Base-by-base conservation (phyloP, 441 rosid species). In the Corymbia calophylla region DNA sequence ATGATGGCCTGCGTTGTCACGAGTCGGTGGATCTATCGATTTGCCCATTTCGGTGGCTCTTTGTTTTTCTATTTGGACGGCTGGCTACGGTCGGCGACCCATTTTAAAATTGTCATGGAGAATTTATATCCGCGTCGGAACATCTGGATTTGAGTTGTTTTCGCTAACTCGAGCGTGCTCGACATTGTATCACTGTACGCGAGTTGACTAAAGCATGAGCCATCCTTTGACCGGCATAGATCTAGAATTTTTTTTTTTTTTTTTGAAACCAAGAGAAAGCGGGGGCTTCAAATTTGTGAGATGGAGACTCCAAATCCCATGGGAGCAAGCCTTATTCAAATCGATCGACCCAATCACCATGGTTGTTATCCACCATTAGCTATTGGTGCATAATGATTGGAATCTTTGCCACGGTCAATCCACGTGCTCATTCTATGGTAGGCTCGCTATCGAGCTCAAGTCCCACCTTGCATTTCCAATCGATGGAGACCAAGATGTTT, bases 231-330 rank as follows among this genome's bases (percentile, higher is more conserved):
- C 39, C 3, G 11, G 35, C 35, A 8, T 31, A 3, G 1, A 64
- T n/a, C 10, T n/a, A n/a, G 73, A 64, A 0, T 25, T 60, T 64
- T 2, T 4, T 0, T 25, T 60, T 64, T 2, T 4, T n/a, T 54
- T 19, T 55, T 9, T 4, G n/a, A 25, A 16, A 4, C 16, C 1
- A 3, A 31, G 21, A 66, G 39, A 66, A n/a, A 66, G 10, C 6
- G 2, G 10, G 39, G 77, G 77, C 23, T 66, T 66, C 73, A 1
- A n/a, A n/a, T 31, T 4, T 31, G 11, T 17, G 77, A 66, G 39
- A 19, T 0, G 3, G 3, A 31, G 39, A 35, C 12, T 32, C 11
- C 15, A 5, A 70, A 35, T 18, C 14, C 18, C 4, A 0, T 2
- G 7, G 1, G 14, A 18, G 7, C 0, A 0, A 10, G 39, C 10